Conservation (phyloP, 2,329 filamentous ascomycete species). For the Fusarium ambrosium region DNA sequence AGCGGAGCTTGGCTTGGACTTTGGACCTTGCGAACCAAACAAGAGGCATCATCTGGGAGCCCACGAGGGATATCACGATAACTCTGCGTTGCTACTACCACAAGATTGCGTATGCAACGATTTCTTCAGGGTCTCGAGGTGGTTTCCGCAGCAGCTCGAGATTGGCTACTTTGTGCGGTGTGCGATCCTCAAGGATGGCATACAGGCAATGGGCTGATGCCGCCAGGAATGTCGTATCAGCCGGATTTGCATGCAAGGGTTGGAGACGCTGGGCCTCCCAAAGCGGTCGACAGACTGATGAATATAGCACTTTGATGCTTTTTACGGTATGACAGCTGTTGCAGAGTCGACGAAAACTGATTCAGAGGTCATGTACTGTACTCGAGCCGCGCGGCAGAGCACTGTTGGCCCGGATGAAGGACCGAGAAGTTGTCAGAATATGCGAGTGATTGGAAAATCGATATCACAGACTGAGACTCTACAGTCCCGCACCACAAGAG, state of each 20-base stretch:
- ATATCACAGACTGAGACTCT: background rate
- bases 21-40: background rate
- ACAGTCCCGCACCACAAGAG: background rate
- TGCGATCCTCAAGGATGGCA: conserved; percentile 29
- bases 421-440: conserved; percentile 2
- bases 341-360: background rate
- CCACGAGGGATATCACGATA: conserved; percentile 3
- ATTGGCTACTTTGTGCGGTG: conserved; percentile 15
- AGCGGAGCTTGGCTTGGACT: conserved; percentile 7
- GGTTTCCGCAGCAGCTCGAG: conserved; percentile 23
- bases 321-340: conserved; percentile 12
- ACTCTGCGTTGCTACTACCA: conserved; percentile 7
- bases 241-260: conserved; percentile 17
- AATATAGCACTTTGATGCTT: conserved; percentile 13
- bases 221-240: conserved; percentile 37
- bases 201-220: conserved; percentile 38
- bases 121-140: conserved; percentile 5
- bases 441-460: conserved; percentile 2
- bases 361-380: background rate
- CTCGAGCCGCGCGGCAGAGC: conserved; percentile 22
- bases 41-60: background rate
- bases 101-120: conserved; percentile 1
- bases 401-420: background rate
- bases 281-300: conserved; percentile 21
- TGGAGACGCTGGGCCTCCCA: conserved; percentile 4